Base-by-base conservation (phyloP, 2,329 filamentous ascomycete species). In the Colletotrichum cereale region DNA sequence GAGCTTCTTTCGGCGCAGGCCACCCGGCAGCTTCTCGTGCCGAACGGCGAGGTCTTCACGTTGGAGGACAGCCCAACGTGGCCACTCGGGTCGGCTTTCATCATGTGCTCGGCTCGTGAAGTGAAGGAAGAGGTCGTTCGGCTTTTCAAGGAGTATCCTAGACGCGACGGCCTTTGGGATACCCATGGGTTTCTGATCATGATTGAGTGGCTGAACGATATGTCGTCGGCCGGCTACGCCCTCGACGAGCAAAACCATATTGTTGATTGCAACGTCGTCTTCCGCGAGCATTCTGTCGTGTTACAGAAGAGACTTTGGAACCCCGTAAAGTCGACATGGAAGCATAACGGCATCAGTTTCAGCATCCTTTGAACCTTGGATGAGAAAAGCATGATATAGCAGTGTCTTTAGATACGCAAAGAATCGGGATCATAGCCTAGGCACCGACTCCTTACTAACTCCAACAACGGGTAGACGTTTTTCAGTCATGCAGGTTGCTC, bases 151-250 rank as follows among this genome's bases (percentile, higher is more conserved):
- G 75, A 80, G 48, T 83, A 84, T 29, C 83, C 83, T 7, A 79
- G 83, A 8, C 80, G 82, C 31, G 85, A 86, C 66, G 83, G 82
- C 0, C 79, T 86, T 14, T 80, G 83, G 24, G 83, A 85, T 67
- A 84, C 80, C 29, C 78, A 81, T 8, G 76, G 82, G 1, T 82
- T 84, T 61, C 74, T 79, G 1, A 82, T 52, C 21, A 40, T 44
- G 18, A 31, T 61, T 18, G 55, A 55, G 16, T 62, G 55, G 56
- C n/a, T 55, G 29, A 62, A 62, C 2, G 26, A 36, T 8, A 67
- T 62, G 56, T 18, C 44, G 1, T n/a, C 31, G 2, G 31, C 16
- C 11, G 60, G 60, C 5, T 50, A 36, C 21, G n/a, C 36, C 16
- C 8, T 31, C n/a, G 47, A 62, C 5, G 60, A 29, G n/a, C 44